Evolutionary conservation across 768 basidiomycete species (phyloP).

Genomic region (Boletellus sp.): DNA sequence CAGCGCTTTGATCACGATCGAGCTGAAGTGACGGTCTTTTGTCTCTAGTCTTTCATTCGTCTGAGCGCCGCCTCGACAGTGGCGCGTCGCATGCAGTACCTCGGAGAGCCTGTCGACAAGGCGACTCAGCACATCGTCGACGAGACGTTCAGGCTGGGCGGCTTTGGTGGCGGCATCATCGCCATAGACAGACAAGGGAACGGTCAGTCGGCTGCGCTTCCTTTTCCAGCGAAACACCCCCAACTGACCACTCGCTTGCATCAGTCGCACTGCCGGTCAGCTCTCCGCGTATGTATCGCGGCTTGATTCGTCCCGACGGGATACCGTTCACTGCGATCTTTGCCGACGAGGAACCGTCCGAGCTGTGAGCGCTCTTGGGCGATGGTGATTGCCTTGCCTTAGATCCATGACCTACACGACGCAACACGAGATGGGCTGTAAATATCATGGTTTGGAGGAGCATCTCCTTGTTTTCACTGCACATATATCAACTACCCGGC

Average conservation of each 20-base stretch:
- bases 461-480: neutral
- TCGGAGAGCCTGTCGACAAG: constrained; percentile 50
- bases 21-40: too few species aligned
- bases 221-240: neutral
- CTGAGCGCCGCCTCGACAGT: constrained; percentile 62
- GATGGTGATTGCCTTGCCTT: neutral
- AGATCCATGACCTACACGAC: neutral
- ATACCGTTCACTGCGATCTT: constrained; percentile 75
- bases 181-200: constrained; percentile 68
- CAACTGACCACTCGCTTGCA: neutral
- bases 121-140: constrained; percentile 57
- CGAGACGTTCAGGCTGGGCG: constrained; percentile 55
- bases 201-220: constrained; percentile 37
- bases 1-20: too few species aligned
- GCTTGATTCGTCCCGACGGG: constrained; percentile 67
- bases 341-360: constrained; percentile 52
- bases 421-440: neutral
- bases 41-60: constrained; percentile 69
- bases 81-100: constrained; percentile 60
- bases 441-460: neutral
- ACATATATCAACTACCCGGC: neutral
- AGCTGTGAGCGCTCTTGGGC: constrained; percentile 2
- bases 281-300: constrained; percentile 80
- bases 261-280: constrained; percentile 73
- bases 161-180: constrained; percentile 73